phyloP scores from a whole-genome alignment of 2,329 filamentous ascomycete genomes.

The Phyllosticta capitalensis region DNA sequence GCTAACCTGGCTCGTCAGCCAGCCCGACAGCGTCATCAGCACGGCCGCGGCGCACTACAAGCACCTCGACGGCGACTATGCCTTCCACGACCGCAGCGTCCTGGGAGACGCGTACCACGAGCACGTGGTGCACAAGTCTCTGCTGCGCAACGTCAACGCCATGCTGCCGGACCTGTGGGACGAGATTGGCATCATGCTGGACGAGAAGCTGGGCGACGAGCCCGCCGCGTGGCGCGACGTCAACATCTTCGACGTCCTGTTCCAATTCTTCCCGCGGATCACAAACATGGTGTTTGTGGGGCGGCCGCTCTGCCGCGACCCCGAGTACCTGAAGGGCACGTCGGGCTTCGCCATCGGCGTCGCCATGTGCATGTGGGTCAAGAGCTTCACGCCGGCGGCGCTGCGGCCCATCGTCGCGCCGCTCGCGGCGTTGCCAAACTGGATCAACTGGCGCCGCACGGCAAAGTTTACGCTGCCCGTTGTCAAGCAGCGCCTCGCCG shows the following conservation, averaged over 20 bases:
- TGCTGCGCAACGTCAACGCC: slow-evolving; percentile 30
- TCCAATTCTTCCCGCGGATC: slow-evolving; percentile 26
- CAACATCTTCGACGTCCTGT: slow-evolving; percentile 20
- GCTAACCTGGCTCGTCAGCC: slow-evolving; percentile 33
- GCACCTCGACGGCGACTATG: slow-evolving; percentile 28
- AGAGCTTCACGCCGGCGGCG: slow-evolving; percentile 38
- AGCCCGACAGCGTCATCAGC: slow-evolving; percentile 33
- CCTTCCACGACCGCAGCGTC: slow-evolving; percentile 27
- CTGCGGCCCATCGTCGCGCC: slow-evolving; percentile 43
- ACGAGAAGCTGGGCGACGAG: slow-evolving; percentile 29
- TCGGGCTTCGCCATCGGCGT: slow-evolving; percentile 43
- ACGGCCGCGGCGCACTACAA: slow-evolving; percentile 30
- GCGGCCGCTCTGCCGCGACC: slow-evolving; percentile 36
- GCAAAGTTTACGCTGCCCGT: slow-evolving; percentile 36
- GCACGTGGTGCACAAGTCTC: slow-evolving; percentile 31
- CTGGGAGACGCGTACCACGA: slow-evolving; percentile 33
- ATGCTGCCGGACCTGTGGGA: slow-evolving; percentile 30
- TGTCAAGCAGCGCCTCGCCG: slow-evolving; percentile 41
- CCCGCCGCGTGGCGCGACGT: slow-evolving; percentile 28
- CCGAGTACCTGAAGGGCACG: slow-evolving; percentile 39
- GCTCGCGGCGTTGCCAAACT: slow-evolving; percentile 37
- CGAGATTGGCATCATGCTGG: slow-evolving; percentile 26
- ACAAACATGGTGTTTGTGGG: slow-evolving; percentile 40
- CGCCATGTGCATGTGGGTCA: slow-evolving; percentile 24
- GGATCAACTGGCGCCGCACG: slow-evolving; percentile 38